A percentile compares a stretch with the other conserved stretches of the same genome.
Conservation (phyloP, 2,329 filamentous ascomycete species). For the Chalaropsis thielavioides region DNA sequence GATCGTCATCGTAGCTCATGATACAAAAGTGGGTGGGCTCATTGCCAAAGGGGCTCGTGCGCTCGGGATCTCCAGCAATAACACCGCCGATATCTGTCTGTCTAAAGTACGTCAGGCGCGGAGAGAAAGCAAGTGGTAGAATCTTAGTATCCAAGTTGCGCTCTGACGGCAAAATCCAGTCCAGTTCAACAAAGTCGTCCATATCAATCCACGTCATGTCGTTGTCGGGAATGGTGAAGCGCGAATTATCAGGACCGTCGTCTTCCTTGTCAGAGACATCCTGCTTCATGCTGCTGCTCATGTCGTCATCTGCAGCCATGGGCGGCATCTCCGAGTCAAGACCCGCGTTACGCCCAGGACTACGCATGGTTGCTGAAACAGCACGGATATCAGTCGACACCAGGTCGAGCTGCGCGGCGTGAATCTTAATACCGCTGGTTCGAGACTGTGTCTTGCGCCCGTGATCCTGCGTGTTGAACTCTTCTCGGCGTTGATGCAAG, state of each 20-base stretch:
- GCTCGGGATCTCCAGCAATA: constrained; percentile 64
- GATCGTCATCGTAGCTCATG: constrained; percentile 83
- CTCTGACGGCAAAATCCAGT: constrained; percentile 86
- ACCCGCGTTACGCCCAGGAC: constrained; percentile 23
- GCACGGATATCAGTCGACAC: constrained; percentile 84
- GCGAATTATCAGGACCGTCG: constrained; percentile 56
- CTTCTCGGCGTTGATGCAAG: constrained; percentile 82
- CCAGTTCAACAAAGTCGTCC: constrained; percentile 97
- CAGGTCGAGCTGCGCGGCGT: constrained; percentile 84
- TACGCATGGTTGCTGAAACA: constrained; percentile 77
- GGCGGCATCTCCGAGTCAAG: not conserved
- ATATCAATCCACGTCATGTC: constrained; percentile 97
- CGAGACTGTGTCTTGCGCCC: constrained; percentile 62
- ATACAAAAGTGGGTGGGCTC: constrained; percentile 91
- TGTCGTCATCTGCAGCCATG: constrained; percentile 9
- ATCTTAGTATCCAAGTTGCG: constrained; percentile 90
- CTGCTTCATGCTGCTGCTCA: constrained; percentile 9
- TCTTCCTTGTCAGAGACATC: constrained; percentile 30
- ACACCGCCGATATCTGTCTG: constrained; percentile 82
- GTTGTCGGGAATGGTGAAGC: constrained; percentile 89
- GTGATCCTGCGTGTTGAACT: constrained; percentile 70
- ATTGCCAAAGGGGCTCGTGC: constrained; percentile 79
- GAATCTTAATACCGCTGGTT: constrained; percentile 89
- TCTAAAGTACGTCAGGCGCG: constrained; percentile 92
- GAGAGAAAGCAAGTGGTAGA: constrained; percentile 76